phyloP scores from a whole-genome alignment of 2,329 filamentous ascomycete genomes.

The Diplodia sapinea region DNA sequence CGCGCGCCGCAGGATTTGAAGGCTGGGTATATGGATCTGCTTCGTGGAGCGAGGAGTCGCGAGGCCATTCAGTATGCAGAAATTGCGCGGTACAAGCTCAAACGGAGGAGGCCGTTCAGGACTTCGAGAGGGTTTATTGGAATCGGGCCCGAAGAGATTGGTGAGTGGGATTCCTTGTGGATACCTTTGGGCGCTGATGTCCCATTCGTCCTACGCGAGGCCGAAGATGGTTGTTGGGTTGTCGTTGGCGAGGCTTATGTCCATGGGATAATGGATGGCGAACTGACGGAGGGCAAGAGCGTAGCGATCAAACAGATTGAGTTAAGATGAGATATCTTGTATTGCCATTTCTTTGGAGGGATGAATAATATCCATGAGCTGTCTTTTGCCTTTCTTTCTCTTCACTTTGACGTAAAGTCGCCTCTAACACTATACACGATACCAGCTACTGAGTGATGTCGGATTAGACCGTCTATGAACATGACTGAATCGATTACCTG shows the following conservation, averaged over 20 bases:
- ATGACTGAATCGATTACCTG: background rate
- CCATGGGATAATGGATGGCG: conserved; percentile 30
- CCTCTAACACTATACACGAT: background rate
- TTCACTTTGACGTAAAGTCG: background rate
- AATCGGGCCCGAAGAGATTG: conserved; percentile 7
- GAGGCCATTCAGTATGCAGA: background rate
- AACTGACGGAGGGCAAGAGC: conserved; percentile 2
- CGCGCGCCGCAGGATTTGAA: background rate
- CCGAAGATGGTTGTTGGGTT: background rate
- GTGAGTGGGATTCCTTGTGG: conserved; percentile 10
- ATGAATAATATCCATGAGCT: no score
- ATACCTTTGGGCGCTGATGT: conserved; percentile 21
- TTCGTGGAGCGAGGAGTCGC: background rate
- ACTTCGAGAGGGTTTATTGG: conserved; percentile 21
- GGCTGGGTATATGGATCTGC: conserved; percentile 3
- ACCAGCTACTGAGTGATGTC: no score
- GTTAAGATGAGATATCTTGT: background rate
- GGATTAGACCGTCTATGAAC: no score
- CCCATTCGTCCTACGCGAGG: conserved; percentile 17
- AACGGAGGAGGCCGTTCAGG: background rate
- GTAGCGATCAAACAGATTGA: conserved; percentile 2
- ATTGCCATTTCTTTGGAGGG: background rate
- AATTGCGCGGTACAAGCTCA: conserved; percentile 5
- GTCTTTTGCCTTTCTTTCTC: no score
- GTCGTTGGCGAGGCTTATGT: conserved; percentile 28